These are phyloP conservation scores for Phylloporus arenicola DNA, from an alignment of 768 basidiomycete genomes.

Conservation along the genomic window DNA sequence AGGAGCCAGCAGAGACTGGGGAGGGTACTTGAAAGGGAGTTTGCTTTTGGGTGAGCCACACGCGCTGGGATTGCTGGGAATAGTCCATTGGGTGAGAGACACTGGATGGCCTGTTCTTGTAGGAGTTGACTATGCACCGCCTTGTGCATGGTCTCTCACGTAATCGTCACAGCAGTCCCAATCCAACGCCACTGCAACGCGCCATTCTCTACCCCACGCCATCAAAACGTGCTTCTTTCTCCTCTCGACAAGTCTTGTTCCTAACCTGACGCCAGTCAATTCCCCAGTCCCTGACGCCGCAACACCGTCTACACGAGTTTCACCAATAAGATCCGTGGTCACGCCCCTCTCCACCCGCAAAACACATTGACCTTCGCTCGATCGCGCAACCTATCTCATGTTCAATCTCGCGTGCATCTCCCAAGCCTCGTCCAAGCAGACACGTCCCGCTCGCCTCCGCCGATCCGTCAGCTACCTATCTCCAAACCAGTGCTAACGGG, in stretches of 20 bases:
- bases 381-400: conserved; percentile 2
- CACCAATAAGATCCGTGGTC: conserved; percentile 7
- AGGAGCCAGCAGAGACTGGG: conserved; percentile 22
- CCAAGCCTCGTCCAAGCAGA: neutral
- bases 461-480: neutral
- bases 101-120: conserved; percentile 8
- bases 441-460: neutral
- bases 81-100: conserved; percentile 19
- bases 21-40: conserved; percentile 23
- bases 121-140: conserved; percentile 15
- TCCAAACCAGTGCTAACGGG: neutral
- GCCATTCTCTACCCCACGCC: conserved; percentile 15
- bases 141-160: conserved; percentile 1
- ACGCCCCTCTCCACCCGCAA: conserved; percentile 14
- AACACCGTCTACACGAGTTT: conserved; percentile 19
- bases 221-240: conserved; percentile 18
- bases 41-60: conserved; percentile 14
- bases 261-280: neutral
- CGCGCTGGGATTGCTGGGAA: conserved; percentile 23
- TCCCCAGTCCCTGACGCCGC: conserved; percentile 20
- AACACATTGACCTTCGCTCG: conserved; percentile 13
- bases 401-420: neutral
- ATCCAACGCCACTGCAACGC: conserved; percentile 1
- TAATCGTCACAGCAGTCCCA: conserved; percentile 6
- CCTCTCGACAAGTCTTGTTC: neutral